Evolutionary conservation across 495 filamentous ascomycete species (phyloP), one percentile per base, ranked within the genome.

Genomic region (Coniosporium apollinis): DNA sequence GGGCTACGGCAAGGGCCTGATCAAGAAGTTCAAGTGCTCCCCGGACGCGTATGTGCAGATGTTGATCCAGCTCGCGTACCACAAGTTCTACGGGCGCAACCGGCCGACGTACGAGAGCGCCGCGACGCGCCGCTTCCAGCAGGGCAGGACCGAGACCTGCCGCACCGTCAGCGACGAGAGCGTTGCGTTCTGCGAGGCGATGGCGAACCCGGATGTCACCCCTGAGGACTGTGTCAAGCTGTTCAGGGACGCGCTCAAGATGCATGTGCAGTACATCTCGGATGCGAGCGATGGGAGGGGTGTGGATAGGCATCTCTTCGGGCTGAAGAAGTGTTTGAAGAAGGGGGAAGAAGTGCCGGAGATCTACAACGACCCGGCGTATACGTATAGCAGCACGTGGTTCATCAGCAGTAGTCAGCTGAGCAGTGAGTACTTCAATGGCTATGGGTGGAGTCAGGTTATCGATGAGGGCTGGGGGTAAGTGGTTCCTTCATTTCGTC

Each of bases 11-110:
- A 99, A 96, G 66, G 84, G 83, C 28, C 63, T 99, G 32, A 96
- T 99, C 68, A 99, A 99, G 77, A 91, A 92, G 58, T 94, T 99
- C 76, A 86, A 82, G 62, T 93, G 80, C 75, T 91, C 81, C 36
- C 91, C 91, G 21, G 91, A 99, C 48, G 91, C 89, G 15, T 99
- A 89, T 59, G 81, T 93, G 35, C 91, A 99, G 63, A 89, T 96
- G 84, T 64, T 92, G 59, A 96, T 99, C 62, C 91, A 99, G 59
- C 74, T 99, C 13, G 91, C 91, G 34, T 99, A 99, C 70, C 74
- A 74, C 67, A 99, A 96, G 65, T 94, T 96, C 82, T 94, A 93
- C 64, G 87, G 87, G 66, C 80, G 82, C 67, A 94, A 84, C 70
- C 72, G 89, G 1, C 91, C 91, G 1, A 99, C 91, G 1, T 99